Conservation (phyloP, 306 rosid genomes). For the Astragalus glycyphyllos region DNA sequence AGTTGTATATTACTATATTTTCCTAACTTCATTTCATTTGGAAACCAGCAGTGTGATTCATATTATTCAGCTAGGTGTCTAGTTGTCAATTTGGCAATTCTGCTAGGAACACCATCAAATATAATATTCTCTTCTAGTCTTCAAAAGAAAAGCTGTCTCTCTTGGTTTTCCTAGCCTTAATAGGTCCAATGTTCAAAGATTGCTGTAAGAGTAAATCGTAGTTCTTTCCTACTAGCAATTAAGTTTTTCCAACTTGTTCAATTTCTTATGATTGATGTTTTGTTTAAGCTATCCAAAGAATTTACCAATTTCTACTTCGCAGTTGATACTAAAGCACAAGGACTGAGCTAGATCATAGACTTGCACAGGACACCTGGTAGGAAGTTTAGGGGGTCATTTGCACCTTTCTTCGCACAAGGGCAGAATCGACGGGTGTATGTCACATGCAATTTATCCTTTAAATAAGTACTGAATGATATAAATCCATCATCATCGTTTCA, state of each 20-base stretch:
- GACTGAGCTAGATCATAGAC: no score
- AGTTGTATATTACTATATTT: conserved; percentile 1
- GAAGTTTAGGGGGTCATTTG: conserved; percentile 17
- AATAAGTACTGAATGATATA: conserved; percentile 2
- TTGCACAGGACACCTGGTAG: conserved; percentile 21
- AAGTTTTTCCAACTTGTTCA: conserved; percentile 15
- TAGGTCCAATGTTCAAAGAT: background rate
- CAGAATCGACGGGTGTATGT: background rate
- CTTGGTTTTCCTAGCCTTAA: conserved; percentile 27
- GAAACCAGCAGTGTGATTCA: conserved; percentile 1
- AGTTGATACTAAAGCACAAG: no score
- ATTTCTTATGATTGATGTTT: conserved; percentile 14
- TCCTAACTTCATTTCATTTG: conserved; percentile 1
- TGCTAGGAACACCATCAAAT: conserved; percentile 11
- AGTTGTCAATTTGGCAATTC: conserved; percentile 6
- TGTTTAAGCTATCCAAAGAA: conserved; percentile 30
- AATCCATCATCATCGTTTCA: conserved; percentile 27
- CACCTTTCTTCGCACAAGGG: conserved; percentile 14
- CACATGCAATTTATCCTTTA: conserved; percentile 30
- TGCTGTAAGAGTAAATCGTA: conserved; percentile 6
- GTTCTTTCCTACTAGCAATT: conserved; percentile 17
- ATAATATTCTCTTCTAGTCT: conserved; percentile 15
- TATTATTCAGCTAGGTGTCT: conserved; percentile 5
- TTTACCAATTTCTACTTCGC: no score
- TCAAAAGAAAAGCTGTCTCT: conserved; percentile 25